phyloP scores from a whole-genome alignment of 2,329 filamentous ascomycete genomes.

The Cucurbitaria berberidis region DNA sequence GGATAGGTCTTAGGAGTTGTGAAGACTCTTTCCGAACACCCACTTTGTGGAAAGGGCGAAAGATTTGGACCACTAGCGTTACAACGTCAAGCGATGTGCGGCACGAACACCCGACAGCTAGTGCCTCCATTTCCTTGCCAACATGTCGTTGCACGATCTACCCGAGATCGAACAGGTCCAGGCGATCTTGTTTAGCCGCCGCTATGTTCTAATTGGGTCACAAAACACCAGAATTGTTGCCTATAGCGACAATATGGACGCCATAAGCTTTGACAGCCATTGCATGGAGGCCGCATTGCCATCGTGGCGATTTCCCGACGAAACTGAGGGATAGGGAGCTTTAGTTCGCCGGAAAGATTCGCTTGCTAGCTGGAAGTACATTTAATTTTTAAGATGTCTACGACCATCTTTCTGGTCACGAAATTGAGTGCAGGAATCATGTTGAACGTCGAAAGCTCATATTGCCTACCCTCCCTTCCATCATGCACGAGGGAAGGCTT shows the following conservation, averaged over 20 bases:
- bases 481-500: neutral
- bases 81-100: constrained; percentile 4
- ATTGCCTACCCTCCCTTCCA: neutral
- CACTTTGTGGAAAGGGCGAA: neutral
- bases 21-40: neutral
- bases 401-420: too few relatives aligned
- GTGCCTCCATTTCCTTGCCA: neutral
- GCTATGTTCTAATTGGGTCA: constrained; percentile 4
- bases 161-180: constrained; percentile 5
- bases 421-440: neutral
- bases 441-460: neutral
- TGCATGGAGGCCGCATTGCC: neutral
- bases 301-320: neutral
- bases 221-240: neutral
- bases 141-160: constrained; percentile 10
- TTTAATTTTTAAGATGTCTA: too few relatives aligned
- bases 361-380: neutral
- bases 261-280: neutral
- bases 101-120: constrained; percentile 9
- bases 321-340: neutral
- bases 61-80: neutral
- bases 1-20: neutral
- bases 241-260: neutral
- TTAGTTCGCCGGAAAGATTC: too few relatives aligned
- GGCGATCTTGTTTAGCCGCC: constrained; percentile 10